Percentiles rank a stretch among this genome's conserved stretches.
Evolutionary conservation across 2,329 filamentous ascomycete genomes (phyloP).

Genomic region (Verticillium tricorpus): DNA sequence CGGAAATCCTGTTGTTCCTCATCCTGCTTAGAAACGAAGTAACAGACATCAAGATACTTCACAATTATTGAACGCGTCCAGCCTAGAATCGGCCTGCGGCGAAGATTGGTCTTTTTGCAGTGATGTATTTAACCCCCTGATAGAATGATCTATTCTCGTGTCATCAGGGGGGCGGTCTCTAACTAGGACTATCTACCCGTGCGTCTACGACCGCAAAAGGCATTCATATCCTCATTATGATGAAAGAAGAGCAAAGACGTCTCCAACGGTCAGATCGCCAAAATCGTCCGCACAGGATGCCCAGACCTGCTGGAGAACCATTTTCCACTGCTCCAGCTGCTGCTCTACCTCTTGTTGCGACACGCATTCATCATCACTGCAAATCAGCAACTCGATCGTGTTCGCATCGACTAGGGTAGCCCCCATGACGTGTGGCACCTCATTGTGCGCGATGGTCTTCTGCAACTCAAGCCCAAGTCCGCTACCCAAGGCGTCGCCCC

Average conservation of each 20-base stretch:
- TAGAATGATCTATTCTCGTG: no score
- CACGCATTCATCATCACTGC: not conserved
- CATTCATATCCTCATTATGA: no score
- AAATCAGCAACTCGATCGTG: not conserved
- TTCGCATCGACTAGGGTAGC: not conserved
- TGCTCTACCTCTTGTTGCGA: not conserved
- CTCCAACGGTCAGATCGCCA: not conserved
- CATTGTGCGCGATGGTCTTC: not conserved
- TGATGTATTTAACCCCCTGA: no score
- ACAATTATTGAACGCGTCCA: no score
- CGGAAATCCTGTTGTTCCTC: no score
- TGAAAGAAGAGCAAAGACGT: not conserved
- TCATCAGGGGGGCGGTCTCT: no score
- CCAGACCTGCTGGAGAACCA: not conserved
- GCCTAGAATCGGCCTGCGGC: no score
- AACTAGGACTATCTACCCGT: no score
- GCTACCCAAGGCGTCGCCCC: not conserved
- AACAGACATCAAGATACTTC: no score
- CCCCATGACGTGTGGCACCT: not conserved
- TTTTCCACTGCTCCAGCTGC: not conserved
- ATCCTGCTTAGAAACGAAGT: no score
- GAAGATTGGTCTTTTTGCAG: no score
- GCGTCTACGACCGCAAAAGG: no score
- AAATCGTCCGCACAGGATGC: not conserved
- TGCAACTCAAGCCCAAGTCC: not conserved